Conservation (phyloP, 495 filamentous ascomycete species). For the Trypethelium eluteriae region DNA sequence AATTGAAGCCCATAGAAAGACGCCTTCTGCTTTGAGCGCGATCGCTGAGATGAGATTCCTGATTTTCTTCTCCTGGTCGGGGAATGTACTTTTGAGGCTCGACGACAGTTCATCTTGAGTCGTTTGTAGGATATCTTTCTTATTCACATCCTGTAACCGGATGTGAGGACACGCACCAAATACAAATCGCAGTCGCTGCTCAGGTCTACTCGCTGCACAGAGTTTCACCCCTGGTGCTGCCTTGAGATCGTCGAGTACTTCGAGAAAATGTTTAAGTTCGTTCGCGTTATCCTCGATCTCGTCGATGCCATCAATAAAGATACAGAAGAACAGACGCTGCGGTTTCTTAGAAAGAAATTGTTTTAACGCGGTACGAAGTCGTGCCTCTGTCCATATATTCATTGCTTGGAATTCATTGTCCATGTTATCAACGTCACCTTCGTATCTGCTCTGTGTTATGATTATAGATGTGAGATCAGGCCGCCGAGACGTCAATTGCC, state of each 20-base stretch:
- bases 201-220: background rate
- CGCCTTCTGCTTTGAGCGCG: slow-evolving; percentile 3
- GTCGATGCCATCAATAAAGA: slow-evolving; percentile 5
- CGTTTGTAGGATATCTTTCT: background rate
- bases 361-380: slow-evolving; percentile 2
- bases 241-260: slow-evolving; percentile 7
- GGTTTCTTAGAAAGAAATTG: slow-evolving; percentile 2
- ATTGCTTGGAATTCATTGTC: background rate
- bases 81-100: background rate
- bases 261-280: background rate
- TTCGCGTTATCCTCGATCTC: slow-evolving; percentile 4
- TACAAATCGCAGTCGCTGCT: slow-evolving; percentile 4
- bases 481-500: slow-evolving; percentile 5
- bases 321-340: slow-evolving; percentile 6
- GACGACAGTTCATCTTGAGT: background rate
- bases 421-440: background rate
- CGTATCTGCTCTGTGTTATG: background rate
- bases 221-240: background rate
- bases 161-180: slow-evolving; percentile 1
- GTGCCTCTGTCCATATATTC: slow-evolving; percentile 6
- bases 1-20: slow-evolving; percentile 7
- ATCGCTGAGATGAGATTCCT: slow-evolving; percentile 4
- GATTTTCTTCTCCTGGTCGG: background rate
- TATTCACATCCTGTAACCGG: slow-evolving; percentile 2
- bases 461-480: background rate